Base-by-base conservation (phyloP, 768 basidiomycete species). In the Tricholoma matsutake region DNA sequence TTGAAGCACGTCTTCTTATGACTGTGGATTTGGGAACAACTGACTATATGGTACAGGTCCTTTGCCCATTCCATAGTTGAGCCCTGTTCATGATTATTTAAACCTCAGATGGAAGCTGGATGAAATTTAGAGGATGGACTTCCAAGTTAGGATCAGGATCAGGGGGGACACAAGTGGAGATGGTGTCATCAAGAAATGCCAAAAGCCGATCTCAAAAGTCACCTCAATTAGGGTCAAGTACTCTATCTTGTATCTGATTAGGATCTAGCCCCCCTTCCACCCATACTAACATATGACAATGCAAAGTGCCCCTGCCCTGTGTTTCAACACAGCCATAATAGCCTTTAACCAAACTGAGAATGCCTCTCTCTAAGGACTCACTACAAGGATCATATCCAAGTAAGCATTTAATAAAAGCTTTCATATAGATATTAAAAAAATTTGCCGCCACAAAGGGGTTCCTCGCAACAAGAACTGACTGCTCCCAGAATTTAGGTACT, bases 211-310 rank as follows among this genome's bases (percentile, higher is more conserved):
- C 22, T n/a, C 57, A 54, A 32, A 65, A 67, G 0, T 49, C 43
- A 1, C 35, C 56, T 6, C 49, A 2, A 4, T 31, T 35, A 2
- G 53, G 25, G 8, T 63, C 60, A 31, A 65, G 31, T 6, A 67
- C 58, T 1, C 14, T 53, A 2, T 35, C 9, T 8, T 47, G 29
- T 1, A 62, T 76, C 52, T 77, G 68, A 54, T 78, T 70, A 4
- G 75, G 78, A 8, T 72, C 63, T 0, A 71, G 45, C 2, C 60
- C 59, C 16, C 68, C 66, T 28, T 37, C 18, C 1, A 79, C 67
- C 76, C 77, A 81, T 0, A 79, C 18, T 1, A 79, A 35, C 31
- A 75, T 20, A 62, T 79, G 78, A 2, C 77, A 43, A 65, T 81
- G 79, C 2, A 80, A 54, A 0, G 74, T 76, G 0, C 76, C 56